A percentile compares a stretch with the other conserved stretches of the same genome.
Evolutionary conservation across 2,329 filamentous ascomycete genomes (phyloP).

Genomic region (Clonostachys chloroleuca): DNA sequence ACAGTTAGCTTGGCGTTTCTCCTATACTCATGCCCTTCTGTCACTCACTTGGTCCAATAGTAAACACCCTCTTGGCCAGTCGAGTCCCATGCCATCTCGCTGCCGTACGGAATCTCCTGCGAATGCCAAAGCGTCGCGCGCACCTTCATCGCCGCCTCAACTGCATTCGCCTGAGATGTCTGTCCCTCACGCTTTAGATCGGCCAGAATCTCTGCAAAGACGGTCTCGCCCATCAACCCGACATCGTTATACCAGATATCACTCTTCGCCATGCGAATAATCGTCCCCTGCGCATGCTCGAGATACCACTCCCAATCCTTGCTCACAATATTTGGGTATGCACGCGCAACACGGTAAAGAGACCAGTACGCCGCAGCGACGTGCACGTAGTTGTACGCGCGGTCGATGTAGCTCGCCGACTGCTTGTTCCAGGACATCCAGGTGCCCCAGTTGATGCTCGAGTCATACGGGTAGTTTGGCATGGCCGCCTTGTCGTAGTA

Average conservation of each 20-base stretch:
- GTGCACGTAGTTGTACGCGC: slow-evolving; percentile 58
- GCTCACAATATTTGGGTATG: slow-evolving; percentile 36
- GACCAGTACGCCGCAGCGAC: slow-evolving; percentile 52
- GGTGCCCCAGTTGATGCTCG: slow-evolving; percentile 36
- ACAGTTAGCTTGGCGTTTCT: neutral
- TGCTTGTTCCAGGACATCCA: slow-evolving; percentile 48
- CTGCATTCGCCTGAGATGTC: slow-evolving; percentile 24
- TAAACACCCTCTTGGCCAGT: slow-evolving; percentile 59
- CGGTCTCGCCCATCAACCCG: slow-evolving; percentile 57
- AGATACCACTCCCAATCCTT: slow-evolving; percentile 51
- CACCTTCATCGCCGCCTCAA: slow-evolving; percentile 40
- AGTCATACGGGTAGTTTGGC: slow-evolving; percentile 36
- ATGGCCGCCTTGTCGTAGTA: slow-evolving; percentile 45
- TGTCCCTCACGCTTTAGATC: slow-evolving; percentile 44
- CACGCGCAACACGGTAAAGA: slow-evolving; percentile 47
- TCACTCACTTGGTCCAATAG: slow-evolving; percentile 46
- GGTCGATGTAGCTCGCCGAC: slow-evolving; percentile 36
- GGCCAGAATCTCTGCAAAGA: slow-evolving; percentile 46
- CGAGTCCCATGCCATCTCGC: slow-evolving; percentile 60
- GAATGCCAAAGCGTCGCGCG: slow-evolving; percentile 46
- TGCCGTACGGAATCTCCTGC: slow-evolving; percentile 49
- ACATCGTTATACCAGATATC: slow-evolving; percentile 37
- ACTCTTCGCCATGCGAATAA: slow-evolving; percentile 27
- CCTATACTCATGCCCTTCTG: neutral
- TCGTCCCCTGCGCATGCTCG: slow-evolving; percentile 45